Evolutionary conservation across 2,329 filamentous ascomycete species (phyloP).

Genomic region (Hymenotorrendiella dingleyae): DNA sequence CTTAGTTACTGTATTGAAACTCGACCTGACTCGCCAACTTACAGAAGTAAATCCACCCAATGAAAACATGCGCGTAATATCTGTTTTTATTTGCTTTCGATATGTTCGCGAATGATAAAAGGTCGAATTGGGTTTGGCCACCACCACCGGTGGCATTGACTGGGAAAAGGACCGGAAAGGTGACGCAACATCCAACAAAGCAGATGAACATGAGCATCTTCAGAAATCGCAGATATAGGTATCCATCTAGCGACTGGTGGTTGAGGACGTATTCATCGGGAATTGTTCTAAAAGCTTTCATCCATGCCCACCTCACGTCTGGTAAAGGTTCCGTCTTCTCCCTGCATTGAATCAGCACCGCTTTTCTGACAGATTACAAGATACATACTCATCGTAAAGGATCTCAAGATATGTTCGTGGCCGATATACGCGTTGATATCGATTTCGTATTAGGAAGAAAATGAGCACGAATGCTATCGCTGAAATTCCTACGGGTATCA

Average conservation of each 20-base stretch:
- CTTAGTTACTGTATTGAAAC: too few relatives aligned
- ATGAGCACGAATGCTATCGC: slow-evolving; percentile 35
- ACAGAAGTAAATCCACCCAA: slow-evolving; percentile 73
- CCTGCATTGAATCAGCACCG: slow-evolving; percentile 29
- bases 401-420: slow-evolving; percentile 47
- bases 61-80: slow-evolving; percentile 75
- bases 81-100: slow-evolving; percentile 46
- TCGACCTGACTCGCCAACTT: slow-evolving; percentile 7
- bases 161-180: slow-evolving; percentile 74
- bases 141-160: slow-evolving; percentile 79
- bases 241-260: slow-evolving; percentile 86
- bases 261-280: slow-evolving; percentile 76
- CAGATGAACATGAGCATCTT: slow-evolving; percentile 72
- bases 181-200: slow-evolving; percentile 74
- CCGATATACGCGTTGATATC: slow-evolving; percentile 43
- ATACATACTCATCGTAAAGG: slow-evolving; percentile 35
- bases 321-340: slow-evolving; percentile 55
- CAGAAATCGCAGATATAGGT: slow-evolving; percentile 82
- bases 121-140: slow-evolving; percentile 60
- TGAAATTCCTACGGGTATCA: slow-evolving; percentile 40
- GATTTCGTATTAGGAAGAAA: slow-evolving; percentile 44
- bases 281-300: slow-evolving; percentile 57
- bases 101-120: slow-evolving; percentile 77
- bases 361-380: neutral
- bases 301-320: slow-evolving; percentile 57